phyloP scores from a whole-genome alignment of 495 filamentous ascomycete genomes.

The Chaetomium fimeti region DNA sequence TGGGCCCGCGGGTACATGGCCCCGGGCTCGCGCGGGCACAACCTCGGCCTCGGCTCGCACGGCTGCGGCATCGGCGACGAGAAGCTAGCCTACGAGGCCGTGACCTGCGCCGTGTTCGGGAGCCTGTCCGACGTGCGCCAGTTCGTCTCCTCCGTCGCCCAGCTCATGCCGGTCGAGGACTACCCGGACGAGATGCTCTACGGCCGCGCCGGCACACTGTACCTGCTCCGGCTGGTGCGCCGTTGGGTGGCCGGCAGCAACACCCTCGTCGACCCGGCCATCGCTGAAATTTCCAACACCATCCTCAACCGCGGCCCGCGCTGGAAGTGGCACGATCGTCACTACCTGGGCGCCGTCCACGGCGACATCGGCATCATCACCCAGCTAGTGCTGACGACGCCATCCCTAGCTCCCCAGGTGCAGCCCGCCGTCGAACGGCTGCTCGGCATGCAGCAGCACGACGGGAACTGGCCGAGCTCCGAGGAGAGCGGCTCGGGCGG shows the following conservation, averaged over 20 bases:
- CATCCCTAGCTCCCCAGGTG: constrained; percentile 36
- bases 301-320: constrained; percentile 39
- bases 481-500: constrained; percentile 30
- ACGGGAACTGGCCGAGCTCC: constrained; percentile 49
- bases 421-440: constrained; percentile 46
- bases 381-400: constrained; percentile 57
- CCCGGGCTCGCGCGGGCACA: constrained; percentile 43
- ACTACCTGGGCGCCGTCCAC: constrained; percentile 61
- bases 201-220: constrained; percentile 61
- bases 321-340: constrained; percentile 60
- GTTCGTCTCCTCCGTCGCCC: constrained; percentile 44
- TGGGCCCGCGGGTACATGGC: constrained; percentile 52
- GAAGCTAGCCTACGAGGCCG: constrained; percentile 52
- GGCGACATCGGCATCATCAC: constrained; percentile 62
- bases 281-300: constrained; percentile 39
- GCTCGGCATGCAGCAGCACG: constrained; percentile 41
- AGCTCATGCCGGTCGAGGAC: constrained; percentile 35
- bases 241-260: constrained; percentile 33
- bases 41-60: constrained; percentile 29
- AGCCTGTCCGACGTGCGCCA: constrained; percentile 45
- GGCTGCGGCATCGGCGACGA: constrained; percentile 58
- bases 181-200: constrained; percentile 55
- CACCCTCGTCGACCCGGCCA: constrained; percentile 34
- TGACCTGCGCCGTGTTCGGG: constrained; percentile 49
- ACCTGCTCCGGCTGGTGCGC: constrained; percentile 53